Base-by-base conservation (phyloP, 192 early-diverging fungal species). In the Phycomyces nitens region DNA sequence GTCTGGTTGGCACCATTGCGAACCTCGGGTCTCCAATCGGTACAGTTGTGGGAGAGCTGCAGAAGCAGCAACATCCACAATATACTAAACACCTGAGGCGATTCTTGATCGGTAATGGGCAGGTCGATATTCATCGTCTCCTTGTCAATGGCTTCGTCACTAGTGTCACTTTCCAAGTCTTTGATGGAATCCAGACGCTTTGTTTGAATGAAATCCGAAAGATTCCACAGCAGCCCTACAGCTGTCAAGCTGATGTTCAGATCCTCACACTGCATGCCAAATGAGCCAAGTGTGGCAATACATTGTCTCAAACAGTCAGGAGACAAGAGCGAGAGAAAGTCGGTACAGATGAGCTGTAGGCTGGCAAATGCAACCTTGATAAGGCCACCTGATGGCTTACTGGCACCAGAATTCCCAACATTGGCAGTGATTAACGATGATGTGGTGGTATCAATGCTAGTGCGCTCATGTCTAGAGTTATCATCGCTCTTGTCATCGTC, bases 231-330 rank as follows among this genome's bases (percentile, higher is more conserved):
- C 55, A 98, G 77, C 1, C 94, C 93, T 38, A 96, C 83, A 5
- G 95, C 89, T 0, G 97, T 96, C 39, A 99, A 74, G 52, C 90
- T 86, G 44, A 99, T 96, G 71, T 99, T 99, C 43, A 98, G 73
- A 70, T 98, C 97, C 27, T 93, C 91, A 14, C 73, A 74, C 67
- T 95, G 92, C 21, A 82, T 67, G 1, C 92, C 93, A 84, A 94
- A 98, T 23, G 78, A 73, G 15, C 82, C 88, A 24, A 98, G 62
- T 0, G 89, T 86, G 53, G 89, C 82, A 58, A 97, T 93, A 64
- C 92, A 94, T 40, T 86, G 83, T 15, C 85, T 82, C 44, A 99
- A 67, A 49, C 89, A 85, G 8, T 74, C 74, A 3, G 95, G 90
- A 15, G 80, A 78, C 66, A 97, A 70, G 6, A 90, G 79, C 7